phyloP scores from a whole-genome alignment of 2,329 filamentous ascomycete species.

The Sphaerulina vaccinii region DNA sequence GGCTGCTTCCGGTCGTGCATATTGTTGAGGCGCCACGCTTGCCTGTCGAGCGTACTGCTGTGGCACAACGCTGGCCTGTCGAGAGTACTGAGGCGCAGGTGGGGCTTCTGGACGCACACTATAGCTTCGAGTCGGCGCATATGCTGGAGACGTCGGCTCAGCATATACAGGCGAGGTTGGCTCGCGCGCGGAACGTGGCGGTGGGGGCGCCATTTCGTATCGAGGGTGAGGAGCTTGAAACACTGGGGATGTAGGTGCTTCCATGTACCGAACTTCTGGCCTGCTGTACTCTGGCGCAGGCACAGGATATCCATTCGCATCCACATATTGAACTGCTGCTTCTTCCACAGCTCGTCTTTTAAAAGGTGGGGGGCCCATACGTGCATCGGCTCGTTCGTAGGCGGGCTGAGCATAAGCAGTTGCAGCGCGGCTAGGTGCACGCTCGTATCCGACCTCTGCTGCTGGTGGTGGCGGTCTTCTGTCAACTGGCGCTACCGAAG shows the following conservation, averaged over 20 bases:
- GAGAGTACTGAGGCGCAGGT: slow-evolving; percentile 30
- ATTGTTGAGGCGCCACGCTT: slow-evolving; percentile 46
- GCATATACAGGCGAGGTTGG: slow-evolving; percentile 29
- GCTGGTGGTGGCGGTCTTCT: slow-evolving; percentile 36
- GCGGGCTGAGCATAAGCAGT: slow-evolving; percentile 35
- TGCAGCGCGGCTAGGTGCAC: slow-evolving; percentile 52
- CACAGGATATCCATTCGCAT: slow-evolving; percentile 30
- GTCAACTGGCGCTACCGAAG: slow-evolving; percentile 50
- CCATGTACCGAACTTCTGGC: slow-evolving; percentile 24
- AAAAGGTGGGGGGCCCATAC: slow-evolving; percentile 32
- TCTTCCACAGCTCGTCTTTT: slow-evolving; percentile 26
- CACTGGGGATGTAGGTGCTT: slow-evolving; percentile 30
- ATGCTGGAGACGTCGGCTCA: slow-evolving; percentile 8
- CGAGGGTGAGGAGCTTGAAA: slow-evolving; percentile 26
- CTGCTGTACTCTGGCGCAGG: slow-evolving; percentile 18
- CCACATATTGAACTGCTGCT: slow-evolving; percentile 30
- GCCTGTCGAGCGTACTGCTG: slow-evolving; percentile 40
- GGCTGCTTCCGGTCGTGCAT: slow-evolving; percentile 29
- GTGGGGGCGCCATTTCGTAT: slow-evolving; percentile 26
- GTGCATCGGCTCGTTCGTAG: slow-evolving; percentile 42
- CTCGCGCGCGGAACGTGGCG: slow-evolving; percentile 38
- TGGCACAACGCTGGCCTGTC: slow-evolving; percentile 43
- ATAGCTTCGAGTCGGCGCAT: slow-evolving; percentile 29
- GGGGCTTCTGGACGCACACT: slow-evolving; percentile 55
- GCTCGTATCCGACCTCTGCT: slow-evolving; percentile 59